These are phyloP conservation scores for Pichia nanzhaoensis DNA, from an alignment of 805 yeast genomes.

Conservation along the genomic window DNA sequence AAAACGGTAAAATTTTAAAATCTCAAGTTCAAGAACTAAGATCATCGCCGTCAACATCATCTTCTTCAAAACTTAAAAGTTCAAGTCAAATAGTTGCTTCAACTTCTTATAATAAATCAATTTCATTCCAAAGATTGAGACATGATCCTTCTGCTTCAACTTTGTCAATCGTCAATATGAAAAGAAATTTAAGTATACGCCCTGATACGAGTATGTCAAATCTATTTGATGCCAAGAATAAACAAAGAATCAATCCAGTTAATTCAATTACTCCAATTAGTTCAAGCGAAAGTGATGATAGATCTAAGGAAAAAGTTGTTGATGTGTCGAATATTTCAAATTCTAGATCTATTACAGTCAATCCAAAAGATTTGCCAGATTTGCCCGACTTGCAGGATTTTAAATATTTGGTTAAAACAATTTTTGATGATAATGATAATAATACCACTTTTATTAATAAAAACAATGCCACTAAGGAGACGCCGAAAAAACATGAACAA, in stretches of 20 bases:
- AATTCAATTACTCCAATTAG: not conserved
- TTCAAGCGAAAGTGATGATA: not conserved
- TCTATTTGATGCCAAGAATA: not conserved
- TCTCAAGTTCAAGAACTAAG: conserved; percentile 15
- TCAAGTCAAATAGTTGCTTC: conserved; percentile 33
- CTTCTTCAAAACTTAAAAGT: not conserved
- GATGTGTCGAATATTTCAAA: conserved; percentile 6
- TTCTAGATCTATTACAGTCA: conserved; percentile 13
- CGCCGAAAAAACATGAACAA: not conserved
- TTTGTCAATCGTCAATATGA: conserved; percentile 15
- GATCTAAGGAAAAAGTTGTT: not conserved
- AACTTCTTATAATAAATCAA: conserved; percentile 43
- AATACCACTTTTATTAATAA: not conserved
- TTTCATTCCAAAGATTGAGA: conserved; percentile 34
- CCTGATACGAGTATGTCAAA: conserved; percentile 10
- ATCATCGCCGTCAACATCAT: not conserved
- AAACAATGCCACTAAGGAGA: not conserved
- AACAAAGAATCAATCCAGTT: not conserved
- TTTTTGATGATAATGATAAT: conserved; percentile 18
- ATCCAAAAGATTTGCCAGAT: conserved; percentile 22
- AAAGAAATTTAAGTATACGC: conserved; percentile 8
- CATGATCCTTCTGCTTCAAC: conserved; percentile 10
- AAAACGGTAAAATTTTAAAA: conserved; percentile 27
- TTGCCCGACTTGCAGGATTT: conserved; percentile 27
- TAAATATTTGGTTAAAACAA: conserved; percentile 27